Base-by-base conservation (phyloP, 768 basidiomycete species). In the Lactarius sp. region DNA sequence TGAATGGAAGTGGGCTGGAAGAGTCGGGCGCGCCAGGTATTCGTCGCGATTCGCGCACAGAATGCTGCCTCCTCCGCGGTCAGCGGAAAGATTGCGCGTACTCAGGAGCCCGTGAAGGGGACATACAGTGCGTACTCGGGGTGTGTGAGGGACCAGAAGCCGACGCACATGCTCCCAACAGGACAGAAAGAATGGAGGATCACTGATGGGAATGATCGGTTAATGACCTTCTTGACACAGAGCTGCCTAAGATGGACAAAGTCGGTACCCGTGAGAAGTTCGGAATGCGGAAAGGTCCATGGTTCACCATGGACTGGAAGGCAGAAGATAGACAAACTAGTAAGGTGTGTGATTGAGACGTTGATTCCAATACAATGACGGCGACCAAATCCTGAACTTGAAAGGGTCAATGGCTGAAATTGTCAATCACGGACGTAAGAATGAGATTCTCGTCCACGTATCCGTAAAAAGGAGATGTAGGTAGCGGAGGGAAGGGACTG, bases 11-110 rank as follows among this genome's bases (percentile, higher is more conserved):
- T 79, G 77, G 13, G 88, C 89, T 52, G 80, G 75, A 64, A 76
- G 72, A 2, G 90, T 88, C 10, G 88, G 88, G 60, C 91, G 80
- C 57, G 77, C 70, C 55, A 92, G 77, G 71, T 73, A 81, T 71
- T 93, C 91, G 73, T 93, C 91, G 59, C 91, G 83, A 73, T 92
- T 92, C 54, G 80, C 85, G 69, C 84, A 85, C 49, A 93, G 73
- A 56, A 92, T 85, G 33, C 90, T 92, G 70, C 47, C 31, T 18
- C 41, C 44, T 44, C 59, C 52, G 61, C 49, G 52, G 51, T 66
- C 52, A 60, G 62, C 41, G 16, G 61, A n/a, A 16, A 6, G 22
- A 33, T 37, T 20, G 52, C n/a, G 44, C 27, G 36, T 53, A 36
- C 37, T 51, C 34, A 41, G 60, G 49, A 37, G 27, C 22, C 5